Percentiles rank a stretch among this genome's conserved stretches.
These are phyloP conservation scores for Kodamaea leandrae DNA, from an alignment of 805 yeast species.

Conservation along the genomic window DNA sequence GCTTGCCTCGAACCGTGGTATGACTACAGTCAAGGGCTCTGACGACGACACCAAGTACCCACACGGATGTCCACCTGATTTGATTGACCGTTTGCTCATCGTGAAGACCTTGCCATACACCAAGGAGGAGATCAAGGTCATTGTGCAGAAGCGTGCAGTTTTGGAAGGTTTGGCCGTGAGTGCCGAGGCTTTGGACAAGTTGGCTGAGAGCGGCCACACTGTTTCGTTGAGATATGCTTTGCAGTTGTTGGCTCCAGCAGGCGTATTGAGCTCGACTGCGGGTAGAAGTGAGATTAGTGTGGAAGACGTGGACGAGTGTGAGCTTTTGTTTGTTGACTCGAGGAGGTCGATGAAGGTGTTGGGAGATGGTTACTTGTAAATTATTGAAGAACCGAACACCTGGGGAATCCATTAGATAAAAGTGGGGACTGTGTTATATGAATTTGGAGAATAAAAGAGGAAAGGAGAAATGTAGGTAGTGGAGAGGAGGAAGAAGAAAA, in stretches of 20 bases:
- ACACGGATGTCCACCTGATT: conserved; percentile 95
- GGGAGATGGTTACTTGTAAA: conserved; percentile 29
- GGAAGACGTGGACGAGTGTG: conserved; percentile 80
- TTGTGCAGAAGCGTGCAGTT: conserved; percentile 76
- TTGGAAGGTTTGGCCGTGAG: conserved; percentile 70
- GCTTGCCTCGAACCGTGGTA: conserved; percentile 93
- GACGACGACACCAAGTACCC: conserved; percentile 79
- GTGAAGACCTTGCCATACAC: conserved; percentile 89
- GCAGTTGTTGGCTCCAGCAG: conserved; percentile 88
- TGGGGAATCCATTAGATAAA: no score
- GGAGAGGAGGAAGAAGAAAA: no score
- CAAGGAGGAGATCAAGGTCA: conserved; percentile 75
- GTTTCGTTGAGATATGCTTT: conserved; percentile 89
- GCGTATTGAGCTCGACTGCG: conserved; percentile 70
- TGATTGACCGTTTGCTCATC: conserved; percentile 86
- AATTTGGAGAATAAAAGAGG: no score
- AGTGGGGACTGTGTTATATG: no score
- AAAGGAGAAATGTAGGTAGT: no score
- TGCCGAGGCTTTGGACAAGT: conserved; percentile 66
- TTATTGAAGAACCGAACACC: no score
- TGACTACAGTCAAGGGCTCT: conserved; percentile 89
- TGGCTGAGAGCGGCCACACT: conserved; percentile 70
- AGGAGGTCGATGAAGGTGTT: conserved; percentile 74
- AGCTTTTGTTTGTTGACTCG: conserved; percentile 79
- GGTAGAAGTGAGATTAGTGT: conserved; percentile 68